These are phyloP conservation scores for Vigna trinervia DNA, from an alignment of 306 rosid genomes.

Conservation along the genomic window DNA sequence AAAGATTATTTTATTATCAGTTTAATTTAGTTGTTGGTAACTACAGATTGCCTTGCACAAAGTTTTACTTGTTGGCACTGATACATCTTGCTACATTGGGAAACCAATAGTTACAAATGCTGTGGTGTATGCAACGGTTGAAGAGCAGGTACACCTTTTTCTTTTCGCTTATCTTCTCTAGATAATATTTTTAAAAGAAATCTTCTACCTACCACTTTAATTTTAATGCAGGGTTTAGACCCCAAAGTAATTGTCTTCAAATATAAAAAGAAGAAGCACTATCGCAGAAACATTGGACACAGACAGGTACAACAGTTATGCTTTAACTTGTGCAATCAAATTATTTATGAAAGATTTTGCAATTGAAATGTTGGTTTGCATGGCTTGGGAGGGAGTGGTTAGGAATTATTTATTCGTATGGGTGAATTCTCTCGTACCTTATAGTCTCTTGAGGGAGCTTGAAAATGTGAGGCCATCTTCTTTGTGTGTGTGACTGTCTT, in stretches of 20 bases:
- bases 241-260: conserved; percentile 87
- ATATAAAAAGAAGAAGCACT: conserved; percentile 89
- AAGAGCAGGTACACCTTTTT: conserved; percentile 76
- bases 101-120: conserved; percentile 95
- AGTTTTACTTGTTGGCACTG: conserved; percentile 94
- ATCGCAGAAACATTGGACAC: conserved; percentile 88
- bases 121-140: conserved; percentile 93
- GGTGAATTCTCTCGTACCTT: not conserved
- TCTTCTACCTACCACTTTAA: conserved; percentile 24
- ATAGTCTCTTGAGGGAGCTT: not conserved
- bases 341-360: not conserved
- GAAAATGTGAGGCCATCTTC: conserved; percentile 7
- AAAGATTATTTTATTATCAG: not conserved
- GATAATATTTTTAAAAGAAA: not conserved
- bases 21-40: conserved; percentile 41
- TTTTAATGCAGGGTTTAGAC: conserved; percentile 69
- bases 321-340: conserved; percentile 31
- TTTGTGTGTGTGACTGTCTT: not conserved
- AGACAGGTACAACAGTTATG: conserved; percentile 67
- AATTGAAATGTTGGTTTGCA: conserved; percentile 4
- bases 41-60: conserved; percentile 81
- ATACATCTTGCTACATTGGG: conserved; percentile 78
- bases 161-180: not conserved
- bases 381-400: conserved; percentile 7
- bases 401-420: not conserved